Percentiles rank a stretch among this genome's conserved stretches.
phyloP scores from a whole-genome alignment of 208 protist genomes.

The Trichomonas tenax region DNA sequence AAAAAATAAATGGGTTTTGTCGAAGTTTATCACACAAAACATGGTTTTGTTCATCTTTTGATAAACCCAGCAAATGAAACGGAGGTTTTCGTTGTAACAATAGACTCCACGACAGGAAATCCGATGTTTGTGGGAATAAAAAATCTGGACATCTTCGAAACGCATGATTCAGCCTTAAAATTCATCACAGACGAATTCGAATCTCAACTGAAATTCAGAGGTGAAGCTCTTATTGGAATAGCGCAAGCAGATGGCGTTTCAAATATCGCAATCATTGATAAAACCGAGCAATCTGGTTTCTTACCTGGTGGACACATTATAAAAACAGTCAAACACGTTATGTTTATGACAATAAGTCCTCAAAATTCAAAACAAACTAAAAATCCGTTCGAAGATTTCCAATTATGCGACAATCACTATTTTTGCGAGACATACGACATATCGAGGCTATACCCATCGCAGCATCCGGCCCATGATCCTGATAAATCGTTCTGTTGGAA shows the following conservation, averaged over 20 bases:
- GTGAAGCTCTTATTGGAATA: background rate
- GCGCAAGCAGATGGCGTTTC: background rate
- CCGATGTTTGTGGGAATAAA: background rate
- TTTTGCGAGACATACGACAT: conserved; percentile 15
- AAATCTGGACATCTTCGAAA: background rate
- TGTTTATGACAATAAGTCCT: background rate
- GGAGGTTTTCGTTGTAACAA: background rate
- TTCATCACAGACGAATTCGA: background rate
- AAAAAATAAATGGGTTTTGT: background rate
- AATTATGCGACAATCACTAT: background rate
- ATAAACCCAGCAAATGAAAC: background rate
- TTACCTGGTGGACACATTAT: background rate
- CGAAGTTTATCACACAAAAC: background rate
- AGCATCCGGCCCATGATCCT: background rate
- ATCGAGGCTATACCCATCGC: background rate
- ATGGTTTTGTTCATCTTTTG: background rate
- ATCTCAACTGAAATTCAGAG: background rate
- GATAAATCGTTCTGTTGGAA: background rate
- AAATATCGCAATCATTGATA: background rate
- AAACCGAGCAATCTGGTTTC: background rate
- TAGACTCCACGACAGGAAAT: background rate
- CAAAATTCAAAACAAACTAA: background rate
- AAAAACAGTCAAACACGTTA: background rate
- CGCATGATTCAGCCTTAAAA: background rate
- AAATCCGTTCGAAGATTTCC: background rate